Percentiles rank a stretch among this genome's conserved stretches.
Conservation (phyloP, 495 filamentous ascomycete species). For the Penicillium atrosanguineum region DNA sequence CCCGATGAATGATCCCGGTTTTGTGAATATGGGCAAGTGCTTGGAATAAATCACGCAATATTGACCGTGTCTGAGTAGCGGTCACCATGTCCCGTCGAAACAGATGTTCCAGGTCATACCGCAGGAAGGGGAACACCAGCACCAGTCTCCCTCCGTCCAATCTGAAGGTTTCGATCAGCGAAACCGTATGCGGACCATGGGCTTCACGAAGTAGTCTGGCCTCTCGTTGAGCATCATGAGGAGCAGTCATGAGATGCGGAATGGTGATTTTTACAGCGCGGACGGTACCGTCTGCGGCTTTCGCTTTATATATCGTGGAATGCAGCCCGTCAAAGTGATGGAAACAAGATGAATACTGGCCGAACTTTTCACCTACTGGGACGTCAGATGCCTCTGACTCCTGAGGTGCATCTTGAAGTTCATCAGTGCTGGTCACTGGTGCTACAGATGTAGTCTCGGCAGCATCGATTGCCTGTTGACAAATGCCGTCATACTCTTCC, state of each 20-base stretch:
- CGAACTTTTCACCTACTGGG: conserved; percentile 54
- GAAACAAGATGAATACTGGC: conserved; percentile 65
- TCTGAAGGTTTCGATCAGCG: conserved; percentile 67
- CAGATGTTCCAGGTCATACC: conserved; percentile 63
- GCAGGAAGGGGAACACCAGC: conserved; percentile 81
- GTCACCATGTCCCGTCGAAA: conserved; percentile 51
- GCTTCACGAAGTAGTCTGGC: conserved; percentile 63
- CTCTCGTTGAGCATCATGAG: conserved; percentile 79
- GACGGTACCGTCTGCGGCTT: conserved; percentile 31
- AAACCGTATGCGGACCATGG: conserved; percentile 54
- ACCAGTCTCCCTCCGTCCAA: conserved; percentile 69
- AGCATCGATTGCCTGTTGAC: conserved; percentile 40
- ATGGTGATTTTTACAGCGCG: conserved; percentile 87
- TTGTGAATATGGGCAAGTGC: conserved; percentile 72
- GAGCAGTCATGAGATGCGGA: conserved; percentile 66
- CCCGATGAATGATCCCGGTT: conserved; percentile 80
- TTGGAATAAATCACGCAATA: conserved; percentile 65
- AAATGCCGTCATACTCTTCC: conserved; percentile 48
- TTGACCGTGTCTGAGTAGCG: conserved; percentile 38
- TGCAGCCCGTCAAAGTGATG: conserved; percentile 74
- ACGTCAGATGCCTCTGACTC: conserved; percentile 5
- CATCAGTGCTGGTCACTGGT: conserved; percentile 16
- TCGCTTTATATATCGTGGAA: conserved; percentile 74
- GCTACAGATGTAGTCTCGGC: conserved; percentile 25
- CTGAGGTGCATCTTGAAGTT: conserved; percentile 11